These are phyloP conservation scores for Curvularia hawaiiensis DNA, from an alignment of 2,329 filamentous ascomycete species.

Conservation along the genomic window DNA sequence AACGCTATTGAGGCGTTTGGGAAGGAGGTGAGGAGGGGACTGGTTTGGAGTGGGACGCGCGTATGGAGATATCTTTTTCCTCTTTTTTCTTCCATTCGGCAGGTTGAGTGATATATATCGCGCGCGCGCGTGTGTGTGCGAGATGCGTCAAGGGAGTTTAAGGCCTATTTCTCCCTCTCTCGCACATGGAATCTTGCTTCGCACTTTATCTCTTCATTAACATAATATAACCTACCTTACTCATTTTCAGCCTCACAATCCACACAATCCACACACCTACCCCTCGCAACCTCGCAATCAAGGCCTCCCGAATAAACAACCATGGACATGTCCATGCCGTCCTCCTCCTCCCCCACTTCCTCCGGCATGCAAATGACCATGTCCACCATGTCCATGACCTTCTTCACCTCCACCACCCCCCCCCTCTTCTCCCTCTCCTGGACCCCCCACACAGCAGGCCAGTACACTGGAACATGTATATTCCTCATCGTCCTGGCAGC, in stretches of 20 bases:
- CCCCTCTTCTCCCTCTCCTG: constrained; percentile 70
- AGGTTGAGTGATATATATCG: no score
- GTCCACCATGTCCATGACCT: constrained; percentile 60
- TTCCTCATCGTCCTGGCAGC: constrained; percentile 79
- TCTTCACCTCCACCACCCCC: constrained; percentile 66
- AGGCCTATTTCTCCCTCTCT: no score
- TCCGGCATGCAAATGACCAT: constrained; percentile 9
- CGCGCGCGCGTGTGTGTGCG: no score
- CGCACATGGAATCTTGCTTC: no score
- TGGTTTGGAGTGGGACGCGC: no score
- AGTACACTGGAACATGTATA: constrained; percentile 86
- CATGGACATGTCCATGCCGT: constrained; percentile 11
- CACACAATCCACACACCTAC: no score
- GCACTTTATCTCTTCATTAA: no score
- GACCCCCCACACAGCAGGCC: constrained; percentile 69
- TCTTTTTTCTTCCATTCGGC: background rate
- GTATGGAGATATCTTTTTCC: background rate
- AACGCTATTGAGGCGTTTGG: background rate
- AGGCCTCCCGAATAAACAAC: background rate
- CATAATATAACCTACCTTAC: no score
- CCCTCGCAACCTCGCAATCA: no score
- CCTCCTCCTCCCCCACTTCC: constrained; percentile 21
- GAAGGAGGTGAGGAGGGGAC: no score
- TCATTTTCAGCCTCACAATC: no score
- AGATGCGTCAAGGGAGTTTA: no score